Percentiles rank a stretch among this genome's conserved stretches.
These are phyloP conservation scores for Ustulina deusta DNA, from an alignment of 2,329 filamentous ascomycete genomes.

Conservation along the genomic window DNA sequence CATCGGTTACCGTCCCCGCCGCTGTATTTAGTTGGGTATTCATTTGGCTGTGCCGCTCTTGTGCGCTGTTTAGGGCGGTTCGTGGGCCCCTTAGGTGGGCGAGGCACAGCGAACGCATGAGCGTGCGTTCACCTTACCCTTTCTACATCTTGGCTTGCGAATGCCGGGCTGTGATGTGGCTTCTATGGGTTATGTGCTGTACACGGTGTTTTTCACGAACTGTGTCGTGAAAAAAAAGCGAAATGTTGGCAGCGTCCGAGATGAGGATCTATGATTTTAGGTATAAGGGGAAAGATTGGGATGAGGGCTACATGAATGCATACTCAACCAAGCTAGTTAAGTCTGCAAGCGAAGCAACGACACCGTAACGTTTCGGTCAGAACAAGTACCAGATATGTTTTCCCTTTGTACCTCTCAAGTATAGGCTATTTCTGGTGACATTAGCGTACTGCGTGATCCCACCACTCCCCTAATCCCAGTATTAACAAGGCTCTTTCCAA, in stretches of 20 bases:
- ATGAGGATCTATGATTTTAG: neutral
- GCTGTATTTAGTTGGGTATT: slow-evolving; percentile 19
- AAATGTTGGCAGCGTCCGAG: neutral
- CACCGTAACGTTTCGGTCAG: neutral
- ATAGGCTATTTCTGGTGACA: slow-evolving; percentile 29
- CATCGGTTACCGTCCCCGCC: neutral
- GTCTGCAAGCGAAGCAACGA: neutral
- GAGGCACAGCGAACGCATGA: slow-evolving; percentile 27
- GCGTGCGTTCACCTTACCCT: slow-evolving; percentile 3
- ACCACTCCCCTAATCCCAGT: slow-evolving; percentile 3
- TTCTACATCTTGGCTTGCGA: neutral
- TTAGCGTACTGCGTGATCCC: slow-evolving; percentile 12
- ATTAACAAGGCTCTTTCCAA: slow-evolving; percentile 7
- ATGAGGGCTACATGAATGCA: neutral
- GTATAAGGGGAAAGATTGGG: neutral
- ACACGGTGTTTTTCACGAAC: neutral
- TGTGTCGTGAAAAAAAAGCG: too few relatives aligned
- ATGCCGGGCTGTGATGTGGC: neutral
- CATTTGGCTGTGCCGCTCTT: slow-evolving; percentile 31
- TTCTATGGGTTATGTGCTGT: neutral
- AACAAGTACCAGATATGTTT: slow-evolving; percentile 25
- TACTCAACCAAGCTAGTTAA: neutral
- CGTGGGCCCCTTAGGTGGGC: slow-evolving; percentile 16
- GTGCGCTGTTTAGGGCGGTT: slow-evolving; percentile 18
- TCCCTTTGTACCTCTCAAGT: slow-evolving; percentile 30